Evolutionary conservation across 495 filamentous ascomycete species (phyloP), one percentile per base, ranked within the genome.

Genomic region (Penicillium cosmopolitanum): DNA sequence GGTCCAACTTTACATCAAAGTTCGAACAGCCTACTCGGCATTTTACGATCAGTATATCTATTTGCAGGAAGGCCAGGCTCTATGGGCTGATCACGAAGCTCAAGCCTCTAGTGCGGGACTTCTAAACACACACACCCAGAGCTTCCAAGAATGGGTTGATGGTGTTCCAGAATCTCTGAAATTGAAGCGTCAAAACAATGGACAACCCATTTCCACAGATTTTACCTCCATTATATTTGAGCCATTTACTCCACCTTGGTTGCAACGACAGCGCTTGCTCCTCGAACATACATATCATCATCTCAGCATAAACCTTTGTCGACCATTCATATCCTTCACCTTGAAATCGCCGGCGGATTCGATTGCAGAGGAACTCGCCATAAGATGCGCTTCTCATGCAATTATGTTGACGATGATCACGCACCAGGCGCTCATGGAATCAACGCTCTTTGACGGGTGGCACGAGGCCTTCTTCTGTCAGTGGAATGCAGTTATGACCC

Each of bases 281-380:
- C 71, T 85, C 2, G 82, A 85, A 57, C 72, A 82, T 0, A 52
- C 73, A 8, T 84, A 84, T 56, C 82, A 84, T 58, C 71, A 79
- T 44, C 62, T 78, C 2, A 61, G 56, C 57, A 72, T 75, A 46
- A 79, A 71, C 53, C 58, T 82, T 6, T 78, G 76, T 57, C 77
- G 82, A 5, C 79, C 80, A 5, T 77, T 82, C 44, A 78, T 84
- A 28, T 69, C 55, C 51, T 80, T 82, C 55, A n/a, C n/a, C 28
- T 12, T 34, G 5, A 51, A 33, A n/a, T 35, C 51, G 25, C n/a
- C 6, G 63, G 74, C 16, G 34, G 55, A 53, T 6, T 53, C 42
- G n/a, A 44, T 65, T 31, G 68, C 71, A 5, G 74, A 77, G 34
- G 50, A 61, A 3, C 59, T 71, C 43, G 74, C 77, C 1, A 62